A percentile compares a stretch with the other conserved stretches of the same genome.
Evolutionary conservation across 176 grass and related monocot species (phyloP).

Genomic region (Melocanna baccifera): DNA sequence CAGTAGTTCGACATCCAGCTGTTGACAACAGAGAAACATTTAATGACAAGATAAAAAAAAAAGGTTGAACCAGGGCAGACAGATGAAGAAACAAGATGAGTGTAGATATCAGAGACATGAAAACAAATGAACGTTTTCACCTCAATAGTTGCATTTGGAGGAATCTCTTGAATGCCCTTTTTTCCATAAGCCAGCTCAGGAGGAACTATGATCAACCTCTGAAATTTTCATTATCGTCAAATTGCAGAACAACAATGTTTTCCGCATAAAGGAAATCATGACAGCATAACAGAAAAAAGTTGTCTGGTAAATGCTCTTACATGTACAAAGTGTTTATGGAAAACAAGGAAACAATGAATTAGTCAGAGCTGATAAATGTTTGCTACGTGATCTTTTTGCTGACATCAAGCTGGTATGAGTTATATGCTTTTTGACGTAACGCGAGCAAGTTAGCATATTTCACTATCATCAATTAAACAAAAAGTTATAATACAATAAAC

Average conservation of each 20-base stretch:
- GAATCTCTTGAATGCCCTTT: constrained; percentile 96
- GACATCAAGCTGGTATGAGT: neutral
- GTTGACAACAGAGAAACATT: constrained; percentile 28
- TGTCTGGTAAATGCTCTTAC: neutral
- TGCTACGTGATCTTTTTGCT: neutral
- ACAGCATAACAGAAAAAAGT: neutral
- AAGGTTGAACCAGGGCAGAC: neutral
- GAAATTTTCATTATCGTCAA: constrained; percentile 35
- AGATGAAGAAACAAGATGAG: neutral
- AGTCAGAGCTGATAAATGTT: neutral
- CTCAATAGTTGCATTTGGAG: constrained; percentile 95
- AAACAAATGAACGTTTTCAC: constrained; percentile 36
- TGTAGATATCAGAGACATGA: neutral
- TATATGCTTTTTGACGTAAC: neutral
- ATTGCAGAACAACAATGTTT: constrained; percentile 6
- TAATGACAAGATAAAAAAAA: constrained; percentile 10
- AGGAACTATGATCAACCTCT: constrained; percentile 92
- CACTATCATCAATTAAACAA: constrained; percentile 1
- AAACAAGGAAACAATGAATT: neutral
- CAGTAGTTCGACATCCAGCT: constrained; percentile 85
- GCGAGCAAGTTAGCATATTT: neutral
- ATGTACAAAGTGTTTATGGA: neutral
- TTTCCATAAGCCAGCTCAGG: constrained; percentile 86
- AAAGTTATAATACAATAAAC: constrained; percentile 2
- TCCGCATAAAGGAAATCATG: neutral